Evolutionary conservation across 1,139 yeast species (phyloP).

Genomic region (Kodamaea anthophila): DNA sequence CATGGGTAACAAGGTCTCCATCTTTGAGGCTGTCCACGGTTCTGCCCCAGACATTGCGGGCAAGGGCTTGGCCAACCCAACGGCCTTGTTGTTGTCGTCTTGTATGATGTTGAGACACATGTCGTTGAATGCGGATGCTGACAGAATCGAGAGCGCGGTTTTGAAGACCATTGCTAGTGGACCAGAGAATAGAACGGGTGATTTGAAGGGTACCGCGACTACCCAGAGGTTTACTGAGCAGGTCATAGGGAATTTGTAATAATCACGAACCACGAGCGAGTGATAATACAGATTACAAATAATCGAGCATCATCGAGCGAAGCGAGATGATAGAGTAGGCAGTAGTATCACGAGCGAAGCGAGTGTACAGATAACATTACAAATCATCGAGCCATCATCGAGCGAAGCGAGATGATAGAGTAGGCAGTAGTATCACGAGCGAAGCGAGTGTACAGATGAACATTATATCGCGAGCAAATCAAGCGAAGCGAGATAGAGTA

Average conservation of each 20-base stretch:
- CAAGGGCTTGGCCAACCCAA: constrained; percentile 97
- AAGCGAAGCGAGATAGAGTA: too few species aligned
- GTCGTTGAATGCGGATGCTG: constrained; percentile 78
- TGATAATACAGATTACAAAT: too few species aligned
- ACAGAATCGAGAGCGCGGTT: constrained; percentile 81
- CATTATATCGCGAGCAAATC: too few species aligned
- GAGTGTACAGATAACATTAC: constrained; percentile 1
- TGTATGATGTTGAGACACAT: constrained; percentile 99
- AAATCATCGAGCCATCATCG: too few species aligned
- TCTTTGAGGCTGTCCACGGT: constrained; percentile 99
- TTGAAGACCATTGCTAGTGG: constrained; percentile 92
- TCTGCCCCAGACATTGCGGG: constrained; percentile 99
- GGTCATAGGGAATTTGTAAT: constrained; percentile 43
- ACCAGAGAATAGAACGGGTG: constrained; percentile 88
- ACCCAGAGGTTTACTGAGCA: constrained; percentile 83
- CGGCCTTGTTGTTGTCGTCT: constrained; percentile 90
- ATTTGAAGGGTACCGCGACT: constrained; percentile 87
- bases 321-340: too few species aligned
- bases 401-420: too few species aligned
- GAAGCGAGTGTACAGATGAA: constrained; percentile 1
- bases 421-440: background rate
- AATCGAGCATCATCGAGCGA: too few species aligned
- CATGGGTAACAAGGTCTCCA: constrained; percentile 96
- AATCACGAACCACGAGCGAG: background rate
- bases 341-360: background rate